phyloP scores from a whole-genome alignment of 1,284 basidiomycete species.

The Inonotus obliquus region DNA sequence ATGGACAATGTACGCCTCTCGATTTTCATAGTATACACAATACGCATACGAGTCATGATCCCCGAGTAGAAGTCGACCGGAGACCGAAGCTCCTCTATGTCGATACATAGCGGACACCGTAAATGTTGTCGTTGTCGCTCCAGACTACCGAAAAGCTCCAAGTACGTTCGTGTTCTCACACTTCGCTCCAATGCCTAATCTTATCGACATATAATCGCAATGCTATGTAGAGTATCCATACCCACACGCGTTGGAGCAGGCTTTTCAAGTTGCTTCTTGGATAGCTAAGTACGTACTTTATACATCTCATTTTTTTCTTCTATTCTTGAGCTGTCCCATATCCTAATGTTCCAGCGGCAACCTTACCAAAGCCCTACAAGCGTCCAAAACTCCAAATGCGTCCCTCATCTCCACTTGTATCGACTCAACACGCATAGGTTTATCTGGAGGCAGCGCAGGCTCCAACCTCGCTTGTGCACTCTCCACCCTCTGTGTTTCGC shows the following conservation, averaged over 20 bases:
- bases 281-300: conserved; percentile 21
- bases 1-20: conserved; percentile 23
- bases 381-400: background rate
- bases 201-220: too few relatives aligned
- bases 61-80: conserved; percentile 22
- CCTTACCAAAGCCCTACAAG: conserved; percentile 11
- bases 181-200: too few relatives aligned
- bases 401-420: conserved; percentile 4
- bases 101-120: conserved; percentile 23
- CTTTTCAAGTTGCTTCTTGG: conserved; percentile 23
- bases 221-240: conserved; percentile 21
- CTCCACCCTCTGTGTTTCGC: conserved; percentile 16
- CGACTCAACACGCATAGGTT: conserved; percentile 22
- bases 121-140: conserved; percentile 23
- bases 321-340: too few relatives aligned
- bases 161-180: conserved; percentile 11
- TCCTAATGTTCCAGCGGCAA: too few relatives aligned
- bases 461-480: conserved; percentile 25
- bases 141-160: conserved; percentile 26
- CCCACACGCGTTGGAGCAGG: conserved; percentile 24
- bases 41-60: background rate
- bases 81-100: conserved; percentile 24
- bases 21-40: background rate
- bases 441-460: conserved; percentile 25
- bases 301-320: background rate